Evolutionary conservation across 148 eudicot genomes (phyloP).

Genomic region (Amaranthus cruentus): DNA sequence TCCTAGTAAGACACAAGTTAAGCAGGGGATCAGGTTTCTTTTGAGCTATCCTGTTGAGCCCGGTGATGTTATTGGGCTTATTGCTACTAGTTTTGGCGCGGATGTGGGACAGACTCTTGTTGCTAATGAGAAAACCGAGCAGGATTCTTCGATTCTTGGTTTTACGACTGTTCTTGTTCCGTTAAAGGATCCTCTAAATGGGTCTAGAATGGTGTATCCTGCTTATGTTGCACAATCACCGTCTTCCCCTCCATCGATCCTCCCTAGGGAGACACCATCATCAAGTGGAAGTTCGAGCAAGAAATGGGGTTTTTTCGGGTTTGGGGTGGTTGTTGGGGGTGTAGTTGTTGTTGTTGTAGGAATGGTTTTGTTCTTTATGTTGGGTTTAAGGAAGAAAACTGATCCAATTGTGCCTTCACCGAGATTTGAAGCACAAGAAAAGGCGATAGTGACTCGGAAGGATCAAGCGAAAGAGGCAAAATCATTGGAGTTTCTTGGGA

Average conservation of each 20-base stretch:
- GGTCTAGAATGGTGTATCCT: no score
- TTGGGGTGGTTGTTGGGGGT: constrained; percentile 45
- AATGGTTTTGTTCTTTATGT: constrained; percentile 13
- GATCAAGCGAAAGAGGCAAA: constrained; percentile 11
- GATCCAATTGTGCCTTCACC: constrained; percentile 16
- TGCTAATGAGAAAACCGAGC: no score
- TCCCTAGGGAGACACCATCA: neutral
- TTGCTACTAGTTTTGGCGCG: constrained; percentile 49
- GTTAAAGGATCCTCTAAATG: no score
- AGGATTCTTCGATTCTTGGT: no score
- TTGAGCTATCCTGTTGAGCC: constrained; percentile 50
- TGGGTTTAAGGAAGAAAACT: constrained; percentile 15
- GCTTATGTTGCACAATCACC: no score
- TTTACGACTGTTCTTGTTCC: no score
- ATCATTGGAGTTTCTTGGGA: constrained; percentile 26
- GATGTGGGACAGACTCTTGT: no score
- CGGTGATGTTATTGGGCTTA: constrained; percentile 27
- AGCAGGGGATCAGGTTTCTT: constrained; percentile 53
- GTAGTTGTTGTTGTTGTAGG: constrained; percentile 24
- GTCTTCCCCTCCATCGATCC: no score
- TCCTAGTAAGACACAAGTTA: constrained; percentile 61
- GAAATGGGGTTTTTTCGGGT: constrained; percentile 35
- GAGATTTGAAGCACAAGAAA: constrained; percentile 27
- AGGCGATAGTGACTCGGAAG: constrained; percentile 6
- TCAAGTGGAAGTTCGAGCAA: constrained; percentile 17